Evolutionary conservation across 495 filamentous ascomycete species (phyloP), one percentile per base, ranked within the genome.

Genomic region (Daldinia childiae): DNA sequence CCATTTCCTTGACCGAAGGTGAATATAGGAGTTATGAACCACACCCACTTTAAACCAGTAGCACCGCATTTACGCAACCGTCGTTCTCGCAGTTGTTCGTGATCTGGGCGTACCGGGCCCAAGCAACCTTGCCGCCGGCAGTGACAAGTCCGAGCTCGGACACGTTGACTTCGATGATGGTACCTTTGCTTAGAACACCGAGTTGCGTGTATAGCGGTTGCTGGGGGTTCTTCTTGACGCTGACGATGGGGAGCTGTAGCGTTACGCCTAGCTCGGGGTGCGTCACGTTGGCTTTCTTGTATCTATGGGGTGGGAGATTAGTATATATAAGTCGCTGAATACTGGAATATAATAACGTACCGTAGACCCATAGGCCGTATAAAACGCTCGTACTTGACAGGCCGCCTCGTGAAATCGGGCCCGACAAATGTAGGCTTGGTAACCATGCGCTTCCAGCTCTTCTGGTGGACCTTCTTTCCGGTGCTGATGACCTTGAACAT

Each of bases 401-500:
- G 92, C 43, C 94, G 82, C 73, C 95, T 84, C 2, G 95, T 98
- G 82, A 98, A 99, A 69, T 97, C 94, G 65, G 87, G 89, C 0
- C 94, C 94, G 57, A 97, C 93, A 79, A 83, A 86, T 2, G 78
- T 84, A 14, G 83, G 82, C 78, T 82, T 81, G 15, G 95, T 99
- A 73, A 99, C 93, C 85, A 98, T 93, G 34, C 96, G 83, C 88
- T 99, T 98, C 95, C 93, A 97, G 50, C 88, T 88, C 84, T 87
- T 88, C 81, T 88, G 86, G 58, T 81, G 76, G 4, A 82, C 82
- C 81, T 88, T 84, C 70, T 81, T 81, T 71, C 95, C 95, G 64
- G 96, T 99, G 83, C 95, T 95, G 76, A 99, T 89, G 43, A 97
- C 94, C 84, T 93, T 94, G 85, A 99, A 98, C 90, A 97, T 95